These are phyloP conservation scores for Acer yangbiense DNA, from an alignment of 345 rosid genomes.

Conservation along the genomic window DNA sequence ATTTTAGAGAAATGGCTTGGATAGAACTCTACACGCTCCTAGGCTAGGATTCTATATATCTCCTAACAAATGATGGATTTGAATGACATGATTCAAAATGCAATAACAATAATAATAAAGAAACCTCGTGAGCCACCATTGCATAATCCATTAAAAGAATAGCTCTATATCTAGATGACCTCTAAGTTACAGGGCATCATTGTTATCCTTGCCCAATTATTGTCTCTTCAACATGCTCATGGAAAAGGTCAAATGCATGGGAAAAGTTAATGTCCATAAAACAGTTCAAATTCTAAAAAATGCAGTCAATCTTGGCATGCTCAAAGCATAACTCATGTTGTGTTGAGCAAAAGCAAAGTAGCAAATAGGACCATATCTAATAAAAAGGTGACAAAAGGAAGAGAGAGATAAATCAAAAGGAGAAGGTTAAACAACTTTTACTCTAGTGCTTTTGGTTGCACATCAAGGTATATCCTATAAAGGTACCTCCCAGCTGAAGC, in stretches of 20 bases:
- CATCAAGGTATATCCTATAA: background rate
- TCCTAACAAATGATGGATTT: background rate
- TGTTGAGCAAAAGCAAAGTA: slow-evolving; percentile 8
- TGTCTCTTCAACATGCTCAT: slow-evolving; percentile 13
- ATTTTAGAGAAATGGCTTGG: background rate
- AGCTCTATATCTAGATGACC: background rate
- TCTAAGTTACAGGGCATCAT: background rate
- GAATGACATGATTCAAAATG: background rate
- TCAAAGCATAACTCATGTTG: background rate
- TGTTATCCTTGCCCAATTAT: slow-evolving; percentile 5
- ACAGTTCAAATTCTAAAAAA: background rate
- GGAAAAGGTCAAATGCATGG: slow-evolving; percentile 3
- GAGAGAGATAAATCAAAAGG: background rate
- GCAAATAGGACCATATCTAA: background rate
- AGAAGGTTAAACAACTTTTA: background rate
- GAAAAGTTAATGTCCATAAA: background rate
- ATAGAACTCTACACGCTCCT: background rate
- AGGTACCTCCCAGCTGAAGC: background rate
- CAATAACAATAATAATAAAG: background rate
- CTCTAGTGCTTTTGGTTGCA: background rate
- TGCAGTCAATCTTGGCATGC: slow-evolving; percentile 13
- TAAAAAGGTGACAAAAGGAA: background rate
- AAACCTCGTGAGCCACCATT: background rate
- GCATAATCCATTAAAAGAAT: background rate
- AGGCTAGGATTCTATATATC: background rate